Conservation (phyloP, 768 basidiomycete genomes). For the Russula earlei region DNA sequence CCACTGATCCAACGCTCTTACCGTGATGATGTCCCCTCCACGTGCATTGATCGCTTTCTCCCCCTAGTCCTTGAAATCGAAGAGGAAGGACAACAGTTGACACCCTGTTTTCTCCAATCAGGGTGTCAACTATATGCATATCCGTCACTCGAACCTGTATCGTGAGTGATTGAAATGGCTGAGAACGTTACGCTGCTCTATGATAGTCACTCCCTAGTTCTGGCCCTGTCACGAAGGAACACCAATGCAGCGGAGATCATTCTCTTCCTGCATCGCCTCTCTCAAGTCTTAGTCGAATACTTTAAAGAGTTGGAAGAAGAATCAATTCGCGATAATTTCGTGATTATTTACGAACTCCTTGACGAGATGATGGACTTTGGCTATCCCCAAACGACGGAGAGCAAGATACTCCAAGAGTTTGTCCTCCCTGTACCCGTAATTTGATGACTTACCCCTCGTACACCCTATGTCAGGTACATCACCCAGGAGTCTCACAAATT, state of each 20-base stretch:
- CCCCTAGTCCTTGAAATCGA: constrained; percentile 92
- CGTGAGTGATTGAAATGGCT: constrained; percentile 41
- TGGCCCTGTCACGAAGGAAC: constrained; percentile 93
- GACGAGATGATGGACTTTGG: constrained; percentile 99
- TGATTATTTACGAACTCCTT: constrained; percentile 96
- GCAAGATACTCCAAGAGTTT: constrained; percentile 96
- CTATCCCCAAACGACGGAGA: constrained; percentile 97
- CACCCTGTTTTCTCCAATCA: constrained; percentile 93
- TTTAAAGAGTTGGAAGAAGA: constrained; percentile 99
- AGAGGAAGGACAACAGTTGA: constrained; percentile 93
- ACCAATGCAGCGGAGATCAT: constrained; percentile 93
- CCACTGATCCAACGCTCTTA: constrained; percentile 95
- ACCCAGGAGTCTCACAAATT: constrained; percentile 98
- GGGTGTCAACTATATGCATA: constrained; percentile 98
- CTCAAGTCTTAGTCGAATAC: constrained; percentile 91
- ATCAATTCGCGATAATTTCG: constrained; percentile 97
- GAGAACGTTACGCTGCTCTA: not conserved
- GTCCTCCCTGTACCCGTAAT: not conserved
- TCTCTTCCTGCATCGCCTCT: constrained; percentile 90
- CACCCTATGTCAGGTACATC: constrained; percentile 60
- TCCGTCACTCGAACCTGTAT: constrained; percentile 95
- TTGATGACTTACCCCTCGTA: not conserved
- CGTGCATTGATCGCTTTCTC: constrained; percentile 88
- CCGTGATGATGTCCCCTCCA: constrained; percentile 86
- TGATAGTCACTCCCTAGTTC: constrained; percentile 41